These are phyloP conservation scores for Erysimum cheiri DNA, from an alignment of 441 rosid genomes.

Conservation along the genomic window DNA sequence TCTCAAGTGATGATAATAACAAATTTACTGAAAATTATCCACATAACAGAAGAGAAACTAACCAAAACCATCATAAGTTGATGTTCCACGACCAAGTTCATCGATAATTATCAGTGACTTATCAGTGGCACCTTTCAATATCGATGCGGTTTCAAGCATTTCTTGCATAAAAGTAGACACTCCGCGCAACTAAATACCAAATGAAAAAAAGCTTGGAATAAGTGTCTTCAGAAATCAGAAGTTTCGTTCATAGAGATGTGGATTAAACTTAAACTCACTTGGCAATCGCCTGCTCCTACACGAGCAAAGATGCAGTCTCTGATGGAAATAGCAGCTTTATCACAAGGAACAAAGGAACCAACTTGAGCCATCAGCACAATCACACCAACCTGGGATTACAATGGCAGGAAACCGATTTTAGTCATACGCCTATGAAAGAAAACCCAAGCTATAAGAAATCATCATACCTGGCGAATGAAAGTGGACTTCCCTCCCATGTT, in stretches of 20 bases:
- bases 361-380: constrained; percentile 98
- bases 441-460: constrained; percentile 16
- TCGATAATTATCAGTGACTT: constrained; percentile 93
- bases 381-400: constrained; percentile 77
- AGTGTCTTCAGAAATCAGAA: constrained; percentile 28
- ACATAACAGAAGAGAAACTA: constrained; percentile 41
- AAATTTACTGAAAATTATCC: constrained; percentile 18
- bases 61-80: constrained; percentile 99
- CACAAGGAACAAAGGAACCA: constrained; percentile 97
- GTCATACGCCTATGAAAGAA: background rate
- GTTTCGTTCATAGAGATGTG: constrained; percentile 13
- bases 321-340: constrained; percentile 85
- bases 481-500: constrained; percentile 99
- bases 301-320: constrained; percentile 99
- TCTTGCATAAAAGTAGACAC: constrained; percentile 57
- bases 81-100: constrained; percentile 98
- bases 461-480: constrained; percentile 88
- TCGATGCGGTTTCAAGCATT: constrained; percentile 93
- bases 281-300: constrained; percentile 99
- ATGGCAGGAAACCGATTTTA: constrained; percentile 1
- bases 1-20: background rate
- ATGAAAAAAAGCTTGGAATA: constrained; percentile 16
- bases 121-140: constrained; percentile 91
- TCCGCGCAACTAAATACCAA: constrained; percentile 73
- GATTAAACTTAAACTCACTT: constrained; percentile 62